Percentiles rank a stretch among this genome's conserved stretches.
These are phyloP conservation scores for Stachybotrys chartarum DNA, from an alignment of 2,329 filamentous ascomycete genomes.

Conservation along the genomic window DNA sequence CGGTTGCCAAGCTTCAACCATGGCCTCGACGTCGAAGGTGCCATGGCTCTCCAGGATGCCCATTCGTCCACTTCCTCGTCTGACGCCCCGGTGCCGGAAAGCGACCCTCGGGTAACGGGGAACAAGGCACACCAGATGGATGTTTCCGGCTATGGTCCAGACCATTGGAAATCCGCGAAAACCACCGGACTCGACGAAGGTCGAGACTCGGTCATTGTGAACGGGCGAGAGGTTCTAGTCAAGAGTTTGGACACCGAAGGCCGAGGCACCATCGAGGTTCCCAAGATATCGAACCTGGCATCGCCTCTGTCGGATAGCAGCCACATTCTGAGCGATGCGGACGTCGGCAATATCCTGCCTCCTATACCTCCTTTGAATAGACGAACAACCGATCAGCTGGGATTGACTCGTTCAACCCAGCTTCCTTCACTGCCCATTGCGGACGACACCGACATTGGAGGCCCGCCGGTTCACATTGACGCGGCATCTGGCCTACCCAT, in stretches of 20 bases:
- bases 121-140: slow-evolving; percentile 63
- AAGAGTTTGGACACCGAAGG: slow-evolving; percentile 57
- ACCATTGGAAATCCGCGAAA: slow-evolving; percentile 65
- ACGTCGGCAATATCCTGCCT: slow-evolving; percentile 44
- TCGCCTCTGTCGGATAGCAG: slow-evolving; percentile 18
- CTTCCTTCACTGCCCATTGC: slow-evolving; percentile 60
- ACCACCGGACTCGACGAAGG: slow-evolving; percentile 53
- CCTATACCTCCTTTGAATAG: slow-evolving; percentile 51
- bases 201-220: slow-evolving; percentile 64
- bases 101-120: slow-evolving; percentile 37
- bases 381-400: slow-evolving; percentile 59
- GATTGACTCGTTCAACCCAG: slow-evolving; percentile 61
- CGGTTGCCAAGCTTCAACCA: slow-evolving; percentile 61
- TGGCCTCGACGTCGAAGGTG: slow-evolving; percentile 38
- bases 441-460: slow-evolving; percentile 79
- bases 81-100: slow-evolving; percentile 9
- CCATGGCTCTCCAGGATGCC: slow-evolving; percentile 38
- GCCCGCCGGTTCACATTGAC: slow-evolving; percentile 55
- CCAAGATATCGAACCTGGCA: slow-evolving; percentile 25
- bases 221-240: slow-evolving; percentile 65
- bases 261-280: slow-evolving; percentile 45
- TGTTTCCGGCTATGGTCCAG: slow-evolving; percentile 68
- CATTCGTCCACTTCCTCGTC: slow-evolving; percentile 7
- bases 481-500: slow-evolving; percentile 39
- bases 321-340: slow-evolving; percentile 19